A percentile compares a stretch with the other conserved stretches of the same genome.
Evolutionary conservation across 2,329 filamentous ascomycete genomes (phyloP).

Genomic region (Septoria petroselini): DNA sequence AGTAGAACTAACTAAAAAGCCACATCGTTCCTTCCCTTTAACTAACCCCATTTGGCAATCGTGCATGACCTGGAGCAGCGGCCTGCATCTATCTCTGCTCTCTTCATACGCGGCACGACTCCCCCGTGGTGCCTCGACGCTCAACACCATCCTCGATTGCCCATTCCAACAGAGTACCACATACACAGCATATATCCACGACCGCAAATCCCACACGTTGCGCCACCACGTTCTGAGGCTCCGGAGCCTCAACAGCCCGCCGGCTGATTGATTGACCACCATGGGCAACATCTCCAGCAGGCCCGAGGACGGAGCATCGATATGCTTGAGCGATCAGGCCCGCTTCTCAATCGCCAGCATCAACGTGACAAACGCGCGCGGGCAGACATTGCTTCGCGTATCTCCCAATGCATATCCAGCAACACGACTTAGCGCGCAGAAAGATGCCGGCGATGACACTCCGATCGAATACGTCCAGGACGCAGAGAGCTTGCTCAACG

Average conservation of each 20-base stretch:
- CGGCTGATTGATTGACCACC: constrained; percentile 13
- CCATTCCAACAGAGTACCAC: constrained; percentile 7
- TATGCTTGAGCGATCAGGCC: constrained; percentile 88
- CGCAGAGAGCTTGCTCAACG: constrained; percentile 56
- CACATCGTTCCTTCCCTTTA: too few species aligned
- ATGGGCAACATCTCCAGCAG: constrained; percentile 95
- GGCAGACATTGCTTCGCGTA: constrained; percentile 72
- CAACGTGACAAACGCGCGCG: constrained; percentile 73
- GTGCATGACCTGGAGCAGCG: too few species aligned
- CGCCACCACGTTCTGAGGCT: constrained; percentile 23
- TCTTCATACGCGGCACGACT: not conserved
- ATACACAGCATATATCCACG: constrained; percentile 16
- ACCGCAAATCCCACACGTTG: constrained; percentile 24
- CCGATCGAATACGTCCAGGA: constrained; percentile 95
- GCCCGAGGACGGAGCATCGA: constrained; percentile 73
- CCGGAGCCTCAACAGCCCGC: constrained; percentile 23
- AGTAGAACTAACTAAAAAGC: too few species aligned
- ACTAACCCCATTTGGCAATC: too few species aligned
- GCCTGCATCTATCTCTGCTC: not conserved
- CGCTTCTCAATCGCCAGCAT: constrained; percentile 84
- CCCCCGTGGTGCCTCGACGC: not conserved
- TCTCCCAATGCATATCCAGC: constrained; percentile 85
- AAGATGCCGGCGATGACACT: constrained; percentile 68
- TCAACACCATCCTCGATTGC: constrained; percentile 1
- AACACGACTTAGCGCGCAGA: constrained; percentile 68